A percentile compares a stretch with the other conserved stretches of the same genome.
phyloP scores from a whole-genome alignment of 2,329 filamentous ascomycete species.

The Colletotrichum caudatum region DNA sequence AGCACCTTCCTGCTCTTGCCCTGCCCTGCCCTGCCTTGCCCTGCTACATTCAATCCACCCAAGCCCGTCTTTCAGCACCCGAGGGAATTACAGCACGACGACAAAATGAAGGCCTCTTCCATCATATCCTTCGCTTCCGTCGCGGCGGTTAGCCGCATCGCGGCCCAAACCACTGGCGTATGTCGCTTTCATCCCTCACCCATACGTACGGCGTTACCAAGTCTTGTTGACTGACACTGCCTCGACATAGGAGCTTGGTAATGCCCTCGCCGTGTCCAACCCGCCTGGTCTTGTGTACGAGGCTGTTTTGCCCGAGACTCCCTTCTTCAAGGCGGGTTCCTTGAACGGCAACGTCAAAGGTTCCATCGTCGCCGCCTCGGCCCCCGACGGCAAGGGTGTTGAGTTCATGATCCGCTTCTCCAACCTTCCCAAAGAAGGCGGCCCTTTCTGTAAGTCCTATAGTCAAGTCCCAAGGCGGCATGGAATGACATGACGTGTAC shows the following conservation, averaged over 20 bases:
- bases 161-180: constrained; percentile 46
- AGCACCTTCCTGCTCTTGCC: neutral
- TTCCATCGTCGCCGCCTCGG: constrained; percentile 59
- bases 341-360: constrained; percentile 67
- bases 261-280: constrained; percentile 68
- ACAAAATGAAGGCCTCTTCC: constrained; percentile 44
- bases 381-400: constrained; percentile 65
- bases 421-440: constrained; percentile 68
- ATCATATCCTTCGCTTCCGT: constrained; percentile 47
- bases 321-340: constrained; percentile 62
- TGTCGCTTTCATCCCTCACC: neutral
- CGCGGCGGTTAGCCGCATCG: constrained; percentile 47
- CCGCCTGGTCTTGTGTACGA: constrained; percentile 65
- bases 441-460: constrained; percentile 68
- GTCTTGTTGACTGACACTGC: neutral
- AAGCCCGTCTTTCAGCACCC: constrained; percentile 1
- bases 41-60: constrained; percentile 1
- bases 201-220: too few species aligned
- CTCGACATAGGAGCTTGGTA: constrained; percentile 52
- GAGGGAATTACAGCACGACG: constrained; percentile 22
- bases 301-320: constrained; percentile 66
- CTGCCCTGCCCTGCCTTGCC: neutral
- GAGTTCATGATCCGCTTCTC: constrained; percentile 66
- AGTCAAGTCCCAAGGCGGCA: neutral
- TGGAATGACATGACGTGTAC: neutral